Evolutionary conservation across 768 basidiomycete species (phyloP), one percentile per base, ranked within the genome.

Genomic region (Kockovaella imperatae): DNA sequence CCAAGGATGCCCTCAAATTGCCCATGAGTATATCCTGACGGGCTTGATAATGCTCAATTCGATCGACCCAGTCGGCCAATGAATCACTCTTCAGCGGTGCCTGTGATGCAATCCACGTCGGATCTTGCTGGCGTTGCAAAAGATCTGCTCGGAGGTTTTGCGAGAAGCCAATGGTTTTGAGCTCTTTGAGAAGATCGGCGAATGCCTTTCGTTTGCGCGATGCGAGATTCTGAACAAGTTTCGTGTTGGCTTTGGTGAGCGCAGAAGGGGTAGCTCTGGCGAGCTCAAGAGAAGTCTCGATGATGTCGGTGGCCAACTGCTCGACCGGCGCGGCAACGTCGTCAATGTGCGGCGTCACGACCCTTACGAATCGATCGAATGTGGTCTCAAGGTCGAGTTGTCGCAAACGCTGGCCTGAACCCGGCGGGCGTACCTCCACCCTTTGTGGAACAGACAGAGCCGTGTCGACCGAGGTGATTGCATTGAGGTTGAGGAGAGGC

Each of bases 131-230:
- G n/a, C 41, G 77, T 18, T 71, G 73, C 3, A 87, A 75, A 21
- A 83, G 65, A 20, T 85, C 83, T 1, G 86, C 78, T 62, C 83
- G 85, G 42, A 87, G 72, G 44, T 79, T 84, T 32, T 75, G 70
- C 0, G 87, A 75, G 44, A 96, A 76, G 17, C 95, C 95, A 17
- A 79, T 75, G 1, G 79, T 77, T 67, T 86, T 86, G 45, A 95
- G 74, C 62, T 90, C 88, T 70, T 89, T 93, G 53, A 95, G 74
- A 17, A 95, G 75, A 64, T 97, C 90, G 23, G 84, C 82, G 79
- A 83, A 88, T 0, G 90, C 90, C 63, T 86, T 87, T 53, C 85
- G 76, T 74, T 97, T 99, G 40, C 87, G 79, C 3, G 79, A 78
- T 32, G 85, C 75, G 8, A 96, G 71, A 18, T 81, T 79, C 67